These are phyloP conservation scores for Aurantiochytrium sp. DNA, from an alignment of 108 stramenopile species.

Conservation along the genomic window DNA sequence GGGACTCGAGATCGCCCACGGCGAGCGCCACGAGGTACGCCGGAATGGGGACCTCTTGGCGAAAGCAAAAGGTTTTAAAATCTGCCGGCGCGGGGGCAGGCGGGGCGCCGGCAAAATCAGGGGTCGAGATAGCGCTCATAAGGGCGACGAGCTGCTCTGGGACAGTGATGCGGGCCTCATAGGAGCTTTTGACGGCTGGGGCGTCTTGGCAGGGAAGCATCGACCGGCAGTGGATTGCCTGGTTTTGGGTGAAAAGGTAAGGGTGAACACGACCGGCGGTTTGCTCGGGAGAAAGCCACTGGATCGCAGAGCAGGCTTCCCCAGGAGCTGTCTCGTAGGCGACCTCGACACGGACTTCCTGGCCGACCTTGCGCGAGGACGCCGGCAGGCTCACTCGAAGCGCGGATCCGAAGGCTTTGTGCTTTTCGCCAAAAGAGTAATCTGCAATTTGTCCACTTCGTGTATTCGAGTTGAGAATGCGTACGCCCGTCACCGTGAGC, in stretches of 20 bases:
- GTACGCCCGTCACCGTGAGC: slow-evolving; percentile 20
- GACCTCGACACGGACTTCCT: slow-evolving; percentile 46
- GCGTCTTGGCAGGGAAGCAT: slow-evolving; percentile 79
- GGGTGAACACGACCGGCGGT: slow-evolving; percentile 82
- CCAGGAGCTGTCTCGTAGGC: slow-evolving; percentile 61
- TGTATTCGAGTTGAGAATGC: not conserved
- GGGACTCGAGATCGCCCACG: slow-evolving; percentile 67
- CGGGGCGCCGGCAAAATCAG: not conserved
- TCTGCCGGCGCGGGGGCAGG: not conserved
- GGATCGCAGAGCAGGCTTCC: slow-evolving; percentile 61
- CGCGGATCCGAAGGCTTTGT: not conserved
- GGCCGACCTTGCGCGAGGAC: not conserved
- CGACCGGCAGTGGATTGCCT: slow-evolving; percentile 84
- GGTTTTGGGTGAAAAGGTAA: slow-evolving; percentile 91
- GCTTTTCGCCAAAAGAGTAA: not conserved
- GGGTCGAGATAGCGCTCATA: slow-evolving; percentile 67
- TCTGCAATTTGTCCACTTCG: not conserved
- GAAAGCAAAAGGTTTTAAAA: slow-evolving; percentile 48
- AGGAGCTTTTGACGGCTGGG: slow-evolving; percentile 57
- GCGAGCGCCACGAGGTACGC: slow-evolving; percentile 88
- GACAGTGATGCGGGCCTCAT: slow-evolving; percentile 68
- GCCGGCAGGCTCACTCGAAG: slow-evolving; percentile 15
- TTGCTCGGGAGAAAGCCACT: slow-evolving; percentile 85
- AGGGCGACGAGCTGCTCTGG: slow-evolving; percentile 57
- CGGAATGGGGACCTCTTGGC: slow-evolving; percentile 80